These are phyloP conservation scores for Bondarzewia mesenterica DNA, from an alignment of 1,284 basidiomycete genomes.

Conservation along the genomic window DNA sequence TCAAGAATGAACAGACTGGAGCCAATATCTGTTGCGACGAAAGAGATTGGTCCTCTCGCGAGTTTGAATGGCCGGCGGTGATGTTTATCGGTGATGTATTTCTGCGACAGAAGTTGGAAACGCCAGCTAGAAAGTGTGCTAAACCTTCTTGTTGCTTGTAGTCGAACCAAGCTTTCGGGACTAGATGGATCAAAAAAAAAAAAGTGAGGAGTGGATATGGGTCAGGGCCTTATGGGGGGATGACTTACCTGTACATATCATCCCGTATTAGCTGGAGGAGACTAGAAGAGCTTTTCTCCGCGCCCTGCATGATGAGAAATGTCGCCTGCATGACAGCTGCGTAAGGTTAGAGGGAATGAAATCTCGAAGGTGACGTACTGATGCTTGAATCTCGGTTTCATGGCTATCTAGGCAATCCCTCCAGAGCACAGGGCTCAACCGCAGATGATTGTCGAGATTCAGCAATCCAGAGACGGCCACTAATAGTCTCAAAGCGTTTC, in stretches of 20 bases:
- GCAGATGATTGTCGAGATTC: conserved; percentile 35
- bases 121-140: conserved; percentile 53
- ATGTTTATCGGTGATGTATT: conserved; percentile 47
- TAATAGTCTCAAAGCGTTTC: conserved; percentile 45
- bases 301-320: conserved; percentile 65
- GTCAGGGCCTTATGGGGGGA: too few species aligned
- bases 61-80: conserved; percentile 59
- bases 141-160: conserved; percentile 44
- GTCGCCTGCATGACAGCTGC: conserved; percentile 35
- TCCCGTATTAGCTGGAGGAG: conserved; percentile 41
- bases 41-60: conserved; percentile 54
- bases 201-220: too few species aligned
- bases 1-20: conserved; percentile 45
- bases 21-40: conserved; percentile 66
- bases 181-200: conserved; percentile 22
- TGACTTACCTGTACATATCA: conserved; percentile 45
- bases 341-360: conserved; percentile 1
- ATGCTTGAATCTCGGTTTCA: conserved; percentile 35
- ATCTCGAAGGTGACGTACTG: conserved; percentile 31
- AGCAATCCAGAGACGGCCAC: conserved; percentile 52
- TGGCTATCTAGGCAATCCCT: conserved; percentile 34
- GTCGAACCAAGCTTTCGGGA: conserved; percentile 34
- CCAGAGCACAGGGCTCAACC: conserved; percentile 50
- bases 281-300: conserved; percentile 47
- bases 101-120: conserved; percentile 55